These are phyloP conservation scores for Mallotus repandus DNA, from an alignment of 441 rosid species.

Conservation along the genomic window DNA sequence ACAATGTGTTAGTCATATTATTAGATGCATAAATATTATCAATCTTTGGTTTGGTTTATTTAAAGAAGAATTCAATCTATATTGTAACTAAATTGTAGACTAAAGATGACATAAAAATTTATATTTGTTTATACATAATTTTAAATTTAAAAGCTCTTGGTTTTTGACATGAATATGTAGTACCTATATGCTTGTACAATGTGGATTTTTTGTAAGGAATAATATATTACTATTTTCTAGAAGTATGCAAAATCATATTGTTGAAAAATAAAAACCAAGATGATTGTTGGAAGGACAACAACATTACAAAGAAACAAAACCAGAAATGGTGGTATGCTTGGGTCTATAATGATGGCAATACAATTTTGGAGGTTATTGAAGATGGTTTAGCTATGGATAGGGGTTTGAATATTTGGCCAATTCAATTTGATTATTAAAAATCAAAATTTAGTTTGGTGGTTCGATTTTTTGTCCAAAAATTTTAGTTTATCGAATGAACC, in stretches of 20 bases:
- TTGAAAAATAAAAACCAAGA: not conserved
- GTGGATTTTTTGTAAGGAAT: not conserved
- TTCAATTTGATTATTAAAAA: no score
- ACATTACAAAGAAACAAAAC: not conserved
- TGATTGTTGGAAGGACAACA: not conserved
- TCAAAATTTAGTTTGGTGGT: no score
- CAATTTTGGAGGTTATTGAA: not conserved
- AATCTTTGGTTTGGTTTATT: not conserved
- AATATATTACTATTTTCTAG: not conserved
- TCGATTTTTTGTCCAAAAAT: no score
- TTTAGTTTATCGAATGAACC: no score
- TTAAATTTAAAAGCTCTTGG: not conserved
- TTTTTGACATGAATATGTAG: not conserved
- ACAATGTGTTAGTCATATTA: not conserved
- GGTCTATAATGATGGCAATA: not conserved
- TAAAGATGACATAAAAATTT: not conserved
- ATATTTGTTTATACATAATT: not conserved
- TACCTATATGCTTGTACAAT: not conserved
- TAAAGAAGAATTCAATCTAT: no score
- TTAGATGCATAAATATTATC: not conserved
- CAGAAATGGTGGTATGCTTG: not conserved
- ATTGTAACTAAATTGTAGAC: not conserved
- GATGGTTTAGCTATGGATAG: not conserved
- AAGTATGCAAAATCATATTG: not conserved
- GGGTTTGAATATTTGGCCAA: no score